Base-by-base conservation (phyloP, 495 filamentous ascomycete genomes). In the Podospora appendiculata region DNA sequence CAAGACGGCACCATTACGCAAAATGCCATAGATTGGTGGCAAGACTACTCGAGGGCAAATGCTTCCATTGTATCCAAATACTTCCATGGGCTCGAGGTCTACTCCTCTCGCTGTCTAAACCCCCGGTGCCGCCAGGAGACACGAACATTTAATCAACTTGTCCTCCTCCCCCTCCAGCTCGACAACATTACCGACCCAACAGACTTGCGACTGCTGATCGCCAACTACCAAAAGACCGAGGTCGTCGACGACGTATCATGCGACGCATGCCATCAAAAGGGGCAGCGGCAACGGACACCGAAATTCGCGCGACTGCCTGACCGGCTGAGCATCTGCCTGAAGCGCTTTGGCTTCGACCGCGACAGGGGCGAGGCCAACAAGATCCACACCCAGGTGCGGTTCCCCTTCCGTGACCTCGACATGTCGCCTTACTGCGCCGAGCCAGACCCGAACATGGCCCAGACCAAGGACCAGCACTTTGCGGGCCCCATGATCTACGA, bases 381-480 rank as follows among this genome's bases (percentile, higher is more conserved):
- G 58, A 52, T 57, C 35, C 54, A 52, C 34, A 41, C 51, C 39
- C 60, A 53, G 17, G 63, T 74, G 5, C 46, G 52, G 17, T 72
- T 71, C 52, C 68, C 70, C 11, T 56, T 67, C 45, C 57, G 57
- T 18, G 56, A 66, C 46, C 54, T 72, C 12, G 69, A 76, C 58
- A 45, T 76, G 35, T 67, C 63, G 6, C 49, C 39, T 3, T 67
- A 59, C 56, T 58, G 52, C 10, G 56, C 61, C 50, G 49, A 63
- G 47, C 53, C 50, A 3, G 52, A 56, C 51, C 59, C 45, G 41
- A 47, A 54, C 14, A 34, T 11, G 32, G 14, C n/a, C 9, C 6
- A 42, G 3, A 58, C 61, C 16, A 11, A 45, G 32, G 56, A 57
- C 53, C 53, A 34, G 17, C 64, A 59, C 13, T 64, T 64, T 44